Conservation (phyloP, 2,329 filamentous ascomycete genomes). For the Stagonosporopsis vannaccii region DNA sequence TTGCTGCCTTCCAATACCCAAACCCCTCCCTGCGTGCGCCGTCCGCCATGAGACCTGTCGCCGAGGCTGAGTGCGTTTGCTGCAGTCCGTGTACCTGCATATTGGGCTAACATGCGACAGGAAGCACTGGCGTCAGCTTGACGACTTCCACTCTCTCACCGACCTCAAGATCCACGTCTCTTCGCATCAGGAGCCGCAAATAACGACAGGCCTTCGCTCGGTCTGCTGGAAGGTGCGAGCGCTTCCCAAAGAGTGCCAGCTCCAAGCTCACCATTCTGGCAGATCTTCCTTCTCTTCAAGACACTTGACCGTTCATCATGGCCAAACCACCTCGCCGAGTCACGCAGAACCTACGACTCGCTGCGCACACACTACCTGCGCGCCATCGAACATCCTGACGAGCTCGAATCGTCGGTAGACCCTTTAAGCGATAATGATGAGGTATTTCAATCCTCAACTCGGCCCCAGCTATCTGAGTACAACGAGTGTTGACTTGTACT, state of each 20-base stretch:
- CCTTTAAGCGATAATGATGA: constrained; percentile 83
- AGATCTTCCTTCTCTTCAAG: constrained; percentile 84
- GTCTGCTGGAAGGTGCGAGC: constrained; percentile 84
- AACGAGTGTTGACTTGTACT: constrained; percentile 54
- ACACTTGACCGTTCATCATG: constrained; percentile 71
- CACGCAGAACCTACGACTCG: constrained; percentile 76
- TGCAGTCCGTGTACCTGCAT: background rate
- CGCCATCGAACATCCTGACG: constrained; percentile 84
- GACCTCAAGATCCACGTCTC: constrained; percentile 49
- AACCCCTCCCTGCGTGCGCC: constrained; percentile 6
- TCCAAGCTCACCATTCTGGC: constrained; percentile 16
- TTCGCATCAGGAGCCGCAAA: constrained; percentile 44
- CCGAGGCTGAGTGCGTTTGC: constrained; percentile 43
- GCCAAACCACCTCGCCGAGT: constrained; percentile 70
- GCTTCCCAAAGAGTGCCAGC: background rate
- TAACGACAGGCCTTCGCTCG: constrained; percentile 75
- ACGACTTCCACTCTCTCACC: constrained; percentile 47
- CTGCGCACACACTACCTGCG: constrained; percentile 77
- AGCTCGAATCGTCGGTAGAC: constrained; percentile 76
- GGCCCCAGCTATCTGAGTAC: constrained; percentile 26
- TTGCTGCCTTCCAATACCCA: constrained; percentile 25
- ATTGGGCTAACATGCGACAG: constrained; percentile 30
- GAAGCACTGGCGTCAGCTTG: constrained; percentile 47
- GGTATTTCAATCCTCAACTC: constrained; percentile 52
- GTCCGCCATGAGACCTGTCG: constrained; percentile 40